Base-by-base conservation (phyloP, 2,329 filamentous ascomycete species). In the Penicillium brasilianum region DNA sequence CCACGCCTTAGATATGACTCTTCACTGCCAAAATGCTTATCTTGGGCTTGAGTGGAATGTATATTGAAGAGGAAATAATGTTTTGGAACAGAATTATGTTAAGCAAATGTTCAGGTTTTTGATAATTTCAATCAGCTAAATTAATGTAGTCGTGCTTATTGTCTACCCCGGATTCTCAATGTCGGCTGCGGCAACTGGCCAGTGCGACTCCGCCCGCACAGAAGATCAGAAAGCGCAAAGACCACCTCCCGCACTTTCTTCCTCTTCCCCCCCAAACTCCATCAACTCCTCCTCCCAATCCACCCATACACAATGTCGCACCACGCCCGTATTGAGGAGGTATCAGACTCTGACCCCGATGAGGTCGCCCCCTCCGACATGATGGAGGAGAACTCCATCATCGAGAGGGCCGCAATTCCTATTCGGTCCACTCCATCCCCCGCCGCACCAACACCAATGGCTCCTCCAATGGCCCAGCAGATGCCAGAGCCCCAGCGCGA, bases 271-370 rank as follows among this genome's bases (percentile, higher is more conserved):
- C 50, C 34, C 37, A 16, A 44, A 46, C 43, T 56, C 43, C 53
- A 56, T 22, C 36, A 39, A 11, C 20, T n/a, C n/a, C 39, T 43
- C 55, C 61, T 58, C 61, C 55, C 57, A 65, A 58, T 53, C 56
- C 57, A 55, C 55, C 48, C 22, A 10, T 7, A n/a, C 44, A 48
- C 67, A 80, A 95, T 96, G 92, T 91, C 92, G 48, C 89, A 76
- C 65, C 78, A 95, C 82, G 88, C 93, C 62, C 89, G 90, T 63
- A 89, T 98, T 77, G 95, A 99, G 85, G 95, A 98, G 79, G 89
- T 97, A 65, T 92, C 89, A 62, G 92, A 96, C 82, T 92, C 90
- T 14, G 94, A 98, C 80, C 92, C 94, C 56, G 91, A 92, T 66
- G 93, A 97, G 79, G 90, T 89, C 77, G 90, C 95, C 79, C 90